Conservation (phyloP, 164 flowering plant species). For the Cinnamomum micranthum region DNA sequence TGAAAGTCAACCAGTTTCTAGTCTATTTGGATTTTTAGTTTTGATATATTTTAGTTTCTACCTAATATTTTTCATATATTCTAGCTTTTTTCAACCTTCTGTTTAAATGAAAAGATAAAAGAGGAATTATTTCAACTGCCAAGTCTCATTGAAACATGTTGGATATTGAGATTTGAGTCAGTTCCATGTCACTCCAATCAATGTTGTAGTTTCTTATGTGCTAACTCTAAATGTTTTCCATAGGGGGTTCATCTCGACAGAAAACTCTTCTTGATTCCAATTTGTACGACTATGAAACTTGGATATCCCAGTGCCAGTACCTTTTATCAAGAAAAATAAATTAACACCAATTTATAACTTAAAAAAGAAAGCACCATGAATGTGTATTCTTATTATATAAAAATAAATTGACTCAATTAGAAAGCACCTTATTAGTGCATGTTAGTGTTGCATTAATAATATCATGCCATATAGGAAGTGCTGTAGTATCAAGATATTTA, state of each 20-base stretch:
- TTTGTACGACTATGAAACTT: too few species aligned
- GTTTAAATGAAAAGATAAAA: background rate
- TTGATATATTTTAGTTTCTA: too few species aligned
- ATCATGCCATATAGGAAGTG: background rate
- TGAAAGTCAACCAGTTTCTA: background rate
- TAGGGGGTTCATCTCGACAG: too few species aligned
- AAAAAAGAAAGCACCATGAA: background rate
- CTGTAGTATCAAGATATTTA: background rate
- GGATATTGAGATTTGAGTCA: too few species aligned
- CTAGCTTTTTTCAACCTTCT: background rate
- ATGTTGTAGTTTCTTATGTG: background rate
- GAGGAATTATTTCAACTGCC: background rate
- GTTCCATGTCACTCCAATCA: too few species aligned
- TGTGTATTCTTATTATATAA: background rate
- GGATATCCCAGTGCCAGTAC: background rate
- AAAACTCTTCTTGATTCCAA: too few species aligned
- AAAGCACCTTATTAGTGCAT: background rate
- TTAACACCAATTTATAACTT: background rate
- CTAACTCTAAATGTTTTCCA: background rate
- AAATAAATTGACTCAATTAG: background rate
- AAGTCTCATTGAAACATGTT: background rate
- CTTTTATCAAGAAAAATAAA: background rate
- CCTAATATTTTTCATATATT: too few species aligned
- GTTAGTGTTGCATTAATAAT: background rate
- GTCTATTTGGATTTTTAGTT: background rate